These are phyloP conservation scores for Rutstroemia sydowiana DNA, from an alignment of 2,329 filamentous ascomycete species.

Conservation along the genomic window DNA sequence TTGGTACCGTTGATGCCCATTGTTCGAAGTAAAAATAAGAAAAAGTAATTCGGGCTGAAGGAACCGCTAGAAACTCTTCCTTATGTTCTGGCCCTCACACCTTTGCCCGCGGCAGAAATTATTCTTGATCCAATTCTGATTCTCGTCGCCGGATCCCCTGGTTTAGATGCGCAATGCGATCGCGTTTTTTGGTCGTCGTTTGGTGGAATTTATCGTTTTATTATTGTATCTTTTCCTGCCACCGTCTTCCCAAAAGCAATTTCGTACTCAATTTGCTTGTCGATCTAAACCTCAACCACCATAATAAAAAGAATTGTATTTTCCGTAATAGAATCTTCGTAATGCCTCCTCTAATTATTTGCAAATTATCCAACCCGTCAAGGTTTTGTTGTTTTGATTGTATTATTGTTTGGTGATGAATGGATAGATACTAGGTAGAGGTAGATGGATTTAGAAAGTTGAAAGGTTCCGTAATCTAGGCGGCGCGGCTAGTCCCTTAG, in stretches of 20 bases:
- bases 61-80: constrained; percentile 1
- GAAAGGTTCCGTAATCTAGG: constrained; percentile 7
- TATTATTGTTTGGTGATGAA: not conserved
- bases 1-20: constrained; percentile 24
- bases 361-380: constrained; percentile 1
- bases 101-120: constrained; percentile 2
- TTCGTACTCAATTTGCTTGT: constrained; percentile 6
- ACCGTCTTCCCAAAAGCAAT: not conserved
- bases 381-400: constrained; percentile 1
- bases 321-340: not conserved
- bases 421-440: not conserved
- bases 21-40: constrained; percentile 7
- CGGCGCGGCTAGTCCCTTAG: constrained; percentile 11
- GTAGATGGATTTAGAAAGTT: too few relatives aligned
- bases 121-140: not conserved
- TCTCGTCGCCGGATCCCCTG: not conserved
- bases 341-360: not conserved
- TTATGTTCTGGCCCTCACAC: not conserved
- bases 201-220: not conserved
- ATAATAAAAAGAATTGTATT: not conserved
- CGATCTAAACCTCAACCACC: not conserved
- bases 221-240: constrained; percentile 7
- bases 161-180: constrained; percentile 7
- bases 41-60: not conserved
- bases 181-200: constrained; percentile 2